These are phyloP conservation scores for Aquanectria penicillioides DNA, from an alignment of 2,329 filamentous ascomycete species.

Conservation along the genomic window DNA sequence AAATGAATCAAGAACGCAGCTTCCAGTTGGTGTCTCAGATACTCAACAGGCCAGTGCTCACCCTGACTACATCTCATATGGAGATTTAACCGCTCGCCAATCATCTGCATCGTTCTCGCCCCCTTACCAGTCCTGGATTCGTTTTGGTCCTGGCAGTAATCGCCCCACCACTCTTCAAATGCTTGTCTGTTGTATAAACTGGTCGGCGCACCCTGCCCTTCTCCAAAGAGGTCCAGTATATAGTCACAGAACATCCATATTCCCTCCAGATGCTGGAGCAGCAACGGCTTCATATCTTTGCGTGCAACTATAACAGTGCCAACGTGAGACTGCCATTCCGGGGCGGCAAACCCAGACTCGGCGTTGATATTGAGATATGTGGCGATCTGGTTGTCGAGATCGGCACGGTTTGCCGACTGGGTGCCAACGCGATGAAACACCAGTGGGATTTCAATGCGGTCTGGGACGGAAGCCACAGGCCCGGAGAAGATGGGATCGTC, in stretches of 20 bases:
- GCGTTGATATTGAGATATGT: constrained; percentile 23
- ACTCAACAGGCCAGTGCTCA: too few species aligned
- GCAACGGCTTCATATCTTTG: constrained; percentile 22
- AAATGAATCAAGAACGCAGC: too few species aligned
- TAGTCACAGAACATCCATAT: constrained; percentile 6
- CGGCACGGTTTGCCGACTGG: constrained; percentile 9
- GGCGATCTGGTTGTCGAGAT: constrained; percentile 17
- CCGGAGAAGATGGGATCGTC: constrained; percentile 15
- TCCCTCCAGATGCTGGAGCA: constrained; percentile 6
- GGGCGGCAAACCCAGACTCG: constrained; percentile 11
- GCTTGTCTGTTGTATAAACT: not conserved
- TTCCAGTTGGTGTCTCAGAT: too few species aligned
- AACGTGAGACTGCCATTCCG: constrained; percentile 15
- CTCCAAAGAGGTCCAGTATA: not conserved
- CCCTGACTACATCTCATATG: constrained; percentile 6
- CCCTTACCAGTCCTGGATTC: not conserved
- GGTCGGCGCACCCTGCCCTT: not conserved
- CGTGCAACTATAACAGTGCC: constrained; percentile 18
- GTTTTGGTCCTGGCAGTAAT: constrained; percentile 3
- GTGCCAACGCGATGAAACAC: constrained; percentile 17
- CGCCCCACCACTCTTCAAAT: constrained; percentile 18
- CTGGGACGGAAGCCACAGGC: not conserved
- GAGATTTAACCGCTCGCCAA: constrained; percentile 9
- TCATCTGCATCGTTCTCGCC: constrained; percentile 16
- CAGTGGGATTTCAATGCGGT: constrained; percentile 13